These are phyloP conservation scores for Talinum fruticosum DNA, from an alignment of 148 eudicot genomes.

Conservation along the genomic window DNA sequence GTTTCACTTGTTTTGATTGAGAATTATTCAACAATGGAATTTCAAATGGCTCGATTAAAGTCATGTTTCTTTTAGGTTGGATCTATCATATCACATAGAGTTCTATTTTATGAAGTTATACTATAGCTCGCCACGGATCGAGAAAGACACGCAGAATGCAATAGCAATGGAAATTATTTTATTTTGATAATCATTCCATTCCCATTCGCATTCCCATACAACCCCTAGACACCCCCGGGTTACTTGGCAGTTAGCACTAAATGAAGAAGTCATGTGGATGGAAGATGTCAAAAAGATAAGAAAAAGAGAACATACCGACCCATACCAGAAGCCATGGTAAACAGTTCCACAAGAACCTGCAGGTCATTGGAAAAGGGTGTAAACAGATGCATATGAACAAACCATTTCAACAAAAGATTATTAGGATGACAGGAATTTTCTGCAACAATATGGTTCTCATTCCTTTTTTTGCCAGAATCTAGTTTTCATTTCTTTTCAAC, in stretches of 20 bases:
- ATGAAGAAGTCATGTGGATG: slow-evolving; percentile 6
- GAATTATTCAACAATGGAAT: too few species aligned
- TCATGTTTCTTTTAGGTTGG: too few species aligned
- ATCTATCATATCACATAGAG: too few species aligned
- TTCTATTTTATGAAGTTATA: too few species aligned
- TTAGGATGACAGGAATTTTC: neutral
- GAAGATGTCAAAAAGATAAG: slow-evolving; percentile 14
- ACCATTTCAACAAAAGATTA: neutral
- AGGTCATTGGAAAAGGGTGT: slow-evolving; percentile 18
- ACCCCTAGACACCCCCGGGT: neutral
- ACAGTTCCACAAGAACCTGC: slow-evolving; percentile 99
- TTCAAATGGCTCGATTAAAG: too few species aligned
- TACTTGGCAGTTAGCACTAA: neutral
- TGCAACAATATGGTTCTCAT: neutral
- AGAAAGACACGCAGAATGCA: too few species aligned
- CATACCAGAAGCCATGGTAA: slow-evolving; percentile 93
- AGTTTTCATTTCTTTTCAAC: too few species aligned
- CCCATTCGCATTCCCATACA: neutral
- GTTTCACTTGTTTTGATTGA: too few species aligned
- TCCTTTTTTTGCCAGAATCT: neutral
- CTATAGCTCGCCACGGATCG: too few species aligned
- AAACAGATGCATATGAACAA: slow-evolving; percentile 11
- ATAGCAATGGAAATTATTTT: too few species aligned
- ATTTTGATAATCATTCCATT: too few species aligned
- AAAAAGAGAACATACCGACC: slow-evolving; percentile 79